A percentile compares a stretch with the other conserved stretches of the same genome.
Evolutionary conservation across 2,329 filamentous ascomycete species (phyloP).

Genomic region (Aspergillus fischeri): DNA sequence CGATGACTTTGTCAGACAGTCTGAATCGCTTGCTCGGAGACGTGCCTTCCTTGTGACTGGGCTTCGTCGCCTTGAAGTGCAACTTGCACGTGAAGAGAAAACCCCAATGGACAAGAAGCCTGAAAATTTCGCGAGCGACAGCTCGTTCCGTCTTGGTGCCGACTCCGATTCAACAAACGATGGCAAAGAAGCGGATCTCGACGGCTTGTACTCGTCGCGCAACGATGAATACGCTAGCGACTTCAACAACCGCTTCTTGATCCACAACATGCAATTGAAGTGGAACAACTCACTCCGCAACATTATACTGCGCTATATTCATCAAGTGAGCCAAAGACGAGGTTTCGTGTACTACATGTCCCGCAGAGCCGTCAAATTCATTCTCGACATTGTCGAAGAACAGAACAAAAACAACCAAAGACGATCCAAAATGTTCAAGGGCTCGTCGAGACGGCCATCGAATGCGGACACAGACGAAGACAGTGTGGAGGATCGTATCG

Average conservation of each 20-base stretch:
- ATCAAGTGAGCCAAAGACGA: constrained; percentile 91
- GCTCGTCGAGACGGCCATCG: constrained; percentile 19
- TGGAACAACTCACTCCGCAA: constrained; percentile 97
- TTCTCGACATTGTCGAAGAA: constrained; percentile 94
- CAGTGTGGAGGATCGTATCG: constrained; percentile 78
- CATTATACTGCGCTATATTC: constrained; percentile 93
- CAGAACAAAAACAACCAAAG: constrained; percentile 68
- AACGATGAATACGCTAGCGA: constrained; percentile 83
- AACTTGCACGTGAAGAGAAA: constrained; percentile 38
- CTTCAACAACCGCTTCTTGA: constrained; percentile 96
- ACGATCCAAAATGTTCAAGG: constrained; percentile 30
- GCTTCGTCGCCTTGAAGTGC: constrained; percentile 54
- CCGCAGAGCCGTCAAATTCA: constrained; percentile 92
- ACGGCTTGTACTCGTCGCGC: constrained; percentile 62
- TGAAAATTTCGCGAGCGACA: constrained; percentile 20
- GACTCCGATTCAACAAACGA: constrained; percentile 48
- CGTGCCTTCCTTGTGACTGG: constrained; percentile 57
- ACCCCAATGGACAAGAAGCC: constrained; percentile 47
- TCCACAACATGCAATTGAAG: constrained; percentile 95
- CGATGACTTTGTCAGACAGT: constrained; percentile 53
- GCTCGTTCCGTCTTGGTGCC: constrained; percentile 24
- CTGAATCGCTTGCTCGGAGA: constrained; percentile 54
- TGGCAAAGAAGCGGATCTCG: constrained; percentile 49
- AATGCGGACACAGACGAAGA: constrained; percentile 52
- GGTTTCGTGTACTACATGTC: constrained; percentile 99